Percentiles rank a stretch among this genome's conserved stretches.
phyloP scores from a whole-genome alignment of 2,329 filamentous ascomycete species.

The Celoporthe dispersa region DNA sequence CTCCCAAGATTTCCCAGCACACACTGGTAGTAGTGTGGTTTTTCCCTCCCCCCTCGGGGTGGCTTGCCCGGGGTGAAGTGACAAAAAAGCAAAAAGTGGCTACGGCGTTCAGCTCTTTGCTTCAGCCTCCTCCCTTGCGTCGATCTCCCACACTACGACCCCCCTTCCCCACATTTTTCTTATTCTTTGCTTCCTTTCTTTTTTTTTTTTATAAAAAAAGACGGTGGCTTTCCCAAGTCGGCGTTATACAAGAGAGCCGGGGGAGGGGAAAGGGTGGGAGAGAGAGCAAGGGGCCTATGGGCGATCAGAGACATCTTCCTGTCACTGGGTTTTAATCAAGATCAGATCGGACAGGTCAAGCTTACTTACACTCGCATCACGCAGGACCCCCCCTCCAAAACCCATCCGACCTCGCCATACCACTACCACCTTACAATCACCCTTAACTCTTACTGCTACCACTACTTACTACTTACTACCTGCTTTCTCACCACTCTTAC shows the following conservation, averaged over 20 bases:
- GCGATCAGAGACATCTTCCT: constrained; percentile 25
- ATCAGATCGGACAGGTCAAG: constrained; percentile 24
- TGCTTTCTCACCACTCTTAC: neutral
- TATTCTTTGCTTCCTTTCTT: no score
- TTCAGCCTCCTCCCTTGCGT: constrained; percentile 24
- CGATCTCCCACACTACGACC: constrained; percentile 13
- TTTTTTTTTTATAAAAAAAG: constrained; percentile 10
- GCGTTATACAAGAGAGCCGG: constrained; percentile 18
- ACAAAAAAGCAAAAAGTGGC: constrained; percentile 21
- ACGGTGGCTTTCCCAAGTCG: constrained; percentile 17
- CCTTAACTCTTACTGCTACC: neutral
- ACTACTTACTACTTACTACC: no score
- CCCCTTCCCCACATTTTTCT: neutral
- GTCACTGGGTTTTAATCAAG: constrained; percentile 20
- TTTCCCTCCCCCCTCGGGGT: no score
- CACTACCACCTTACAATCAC: neutral
- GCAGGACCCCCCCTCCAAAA: constrained; percentile 10
- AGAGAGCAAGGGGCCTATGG: constrained; percentile 13
- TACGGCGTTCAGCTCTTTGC: constrained; percentile 23
- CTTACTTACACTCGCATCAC: constrained; percentile 33
- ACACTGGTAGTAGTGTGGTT: constrained; percentile 13
- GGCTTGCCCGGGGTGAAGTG: constrained; percentile 20
- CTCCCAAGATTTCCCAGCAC: neutral
- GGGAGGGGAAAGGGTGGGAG: constrained; percentile 13
- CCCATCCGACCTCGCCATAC: neutral